Evolutionary conservation across 106 monocot genomes (phyloP), one percentile per base, ranked within the genome.

Genomic region (Dendrobium chrysotoxum): DNA sequence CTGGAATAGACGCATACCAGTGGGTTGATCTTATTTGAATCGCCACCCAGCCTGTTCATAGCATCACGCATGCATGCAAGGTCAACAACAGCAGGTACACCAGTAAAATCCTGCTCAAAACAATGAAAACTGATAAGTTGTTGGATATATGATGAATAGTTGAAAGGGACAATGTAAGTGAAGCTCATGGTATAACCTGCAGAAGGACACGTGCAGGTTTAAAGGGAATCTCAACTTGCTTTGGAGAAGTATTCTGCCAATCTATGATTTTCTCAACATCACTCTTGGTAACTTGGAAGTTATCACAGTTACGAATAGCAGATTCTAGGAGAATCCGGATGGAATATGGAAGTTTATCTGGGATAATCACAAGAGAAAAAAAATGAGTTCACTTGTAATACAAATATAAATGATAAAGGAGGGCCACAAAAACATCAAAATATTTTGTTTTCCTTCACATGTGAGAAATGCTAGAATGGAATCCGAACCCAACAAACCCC

Each of bases 141-240:
- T 41, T 75, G 50, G 50, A 26, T 25, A 23, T 23, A 17, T 44
- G 4, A 13, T 38, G n/a, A 46, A 74, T 2, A 30, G 4, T 23
- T 64, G 35, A 78, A 55, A 72, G 39, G 15, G 23, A 26, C 74
- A 58, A 31, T 54, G 45, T n/a, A 50, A 46, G 44, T 75, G 75
- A 76, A 47, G 44, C 46, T 41, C 7, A 54, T 11, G 42, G 16
- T 75, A 80, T 70, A 74, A 95, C 97, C 94, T 98, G 97, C 45
- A 98, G 89, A 46, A 98, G 94, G 64, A 98, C 94, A 77, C 94
- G 94, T 45, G 97, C 97, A 77, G 97, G 97, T 84, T 98, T 98
- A 81, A 98, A 98, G 3, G 94, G 91, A 47, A 98, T 98, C 75
- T 98, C 94, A 40, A 94, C 94, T 35, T 82, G 85, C 66, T 89